Percentiles rank a stretch among this genome's conserved stretches.
These are phyloP conservation scores for Wallacemonas sp. DNA, from an alignment of 208 protist genomes.

Conservation along the genomic window DNA sequence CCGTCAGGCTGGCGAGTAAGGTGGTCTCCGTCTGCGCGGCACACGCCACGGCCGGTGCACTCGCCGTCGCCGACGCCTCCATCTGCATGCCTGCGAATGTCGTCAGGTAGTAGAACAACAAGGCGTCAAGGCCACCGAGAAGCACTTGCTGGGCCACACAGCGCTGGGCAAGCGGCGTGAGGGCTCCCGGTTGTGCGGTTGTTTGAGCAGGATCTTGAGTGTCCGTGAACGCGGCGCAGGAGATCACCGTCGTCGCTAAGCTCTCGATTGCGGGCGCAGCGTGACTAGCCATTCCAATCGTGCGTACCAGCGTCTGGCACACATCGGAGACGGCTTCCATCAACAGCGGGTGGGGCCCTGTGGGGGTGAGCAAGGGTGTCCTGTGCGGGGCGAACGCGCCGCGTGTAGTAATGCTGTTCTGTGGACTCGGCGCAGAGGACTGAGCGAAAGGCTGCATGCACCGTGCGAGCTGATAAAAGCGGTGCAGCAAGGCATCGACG, in stretches of 20 bases:
- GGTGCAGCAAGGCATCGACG: not conserved
- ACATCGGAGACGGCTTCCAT: no score
- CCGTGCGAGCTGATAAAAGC: not conserved
- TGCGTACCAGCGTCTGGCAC: not conserved
- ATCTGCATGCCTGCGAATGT: conserved; percentile 7
- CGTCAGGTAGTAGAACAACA: conserved; percentile 19
- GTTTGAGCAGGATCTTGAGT: no score
- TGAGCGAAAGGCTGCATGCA: conserved; percentile 6
- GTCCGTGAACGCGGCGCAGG: no score
- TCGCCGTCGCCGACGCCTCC: not conserved
- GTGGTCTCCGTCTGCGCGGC: not conserved
- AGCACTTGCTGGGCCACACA: conserved; percentile 7
- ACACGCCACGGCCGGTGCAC: not conserved
- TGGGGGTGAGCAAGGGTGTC: no score
- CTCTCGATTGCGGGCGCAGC: not conserved
- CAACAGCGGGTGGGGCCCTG: no score
- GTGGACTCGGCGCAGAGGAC: not conserved
- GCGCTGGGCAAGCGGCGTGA: not conserved
- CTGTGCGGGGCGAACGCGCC: not conserved
- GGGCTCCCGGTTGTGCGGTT: no score
- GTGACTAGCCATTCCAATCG: not conserved
- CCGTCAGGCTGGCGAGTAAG: not conserved
- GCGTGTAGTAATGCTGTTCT: not conserved
- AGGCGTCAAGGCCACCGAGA: conserved; percentile 8
- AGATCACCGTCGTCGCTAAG: no score